Base-by-base conservation (phyloP, 2,329 filamentous ascomycete genomes). In the Aspergillus melleus region DNA sequence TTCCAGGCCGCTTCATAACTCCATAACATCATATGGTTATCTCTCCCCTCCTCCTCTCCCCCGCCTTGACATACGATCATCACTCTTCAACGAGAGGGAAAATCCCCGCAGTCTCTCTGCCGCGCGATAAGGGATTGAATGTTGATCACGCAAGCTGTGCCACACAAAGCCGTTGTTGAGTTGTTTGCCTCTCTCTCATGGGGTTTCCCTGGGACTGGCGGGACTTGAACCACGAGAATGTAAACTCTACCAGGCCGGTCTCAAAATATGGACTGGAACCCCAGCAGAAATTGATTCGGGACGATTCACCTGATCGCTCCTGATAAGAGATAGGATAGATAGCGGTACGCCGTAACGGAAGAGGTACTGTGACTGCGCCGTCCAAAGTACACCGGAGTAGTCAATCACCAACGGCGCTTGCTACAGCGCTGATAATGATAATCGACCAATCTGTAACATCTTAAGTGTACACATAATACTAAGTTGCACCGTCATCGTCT, bases 101-200 rank as follows among this genome's bases (percentile, higher is more conserved):
- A 60, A 60, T 60, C 44, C 44, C 44, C 44, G 44, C 44, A 47
- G 11, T 24, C 44, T 47, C 58, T 42, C 36, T 42, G 36, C 54
- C 58, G 58, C 58, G 58, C 58, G 58, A 50, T 49, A 57, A 58
- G 49, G 47, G 42, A 49, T 49, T 54, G 54, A 57, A 57, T 55
- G 58, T 51, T 52, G 54, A 60, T 49, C 55, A 49, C 42, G 54
- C 54, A 53, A 52, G 54, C 49, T 60, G 54, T 60, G 58, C 42
- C 52, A 57, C 58, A 57, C 19, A 60, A 42, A 14, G 36, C 29
- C 39, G 30, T 52, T 56, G 39, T 49, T 60, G 36, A 42, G 32
- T n/a, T 42, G 36, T n/a, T 42, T 36, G 44, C 32, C 47, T 47
- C 47, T 47, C 47, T 47, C 29, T 29, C 6, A 30, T 49, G 50